Evolutionary conservation across 768 basidiomycete species (phyloP), one percentile per base, ranked within the genome.

Genomic region (Lactarius hengduanensis): DNA sequence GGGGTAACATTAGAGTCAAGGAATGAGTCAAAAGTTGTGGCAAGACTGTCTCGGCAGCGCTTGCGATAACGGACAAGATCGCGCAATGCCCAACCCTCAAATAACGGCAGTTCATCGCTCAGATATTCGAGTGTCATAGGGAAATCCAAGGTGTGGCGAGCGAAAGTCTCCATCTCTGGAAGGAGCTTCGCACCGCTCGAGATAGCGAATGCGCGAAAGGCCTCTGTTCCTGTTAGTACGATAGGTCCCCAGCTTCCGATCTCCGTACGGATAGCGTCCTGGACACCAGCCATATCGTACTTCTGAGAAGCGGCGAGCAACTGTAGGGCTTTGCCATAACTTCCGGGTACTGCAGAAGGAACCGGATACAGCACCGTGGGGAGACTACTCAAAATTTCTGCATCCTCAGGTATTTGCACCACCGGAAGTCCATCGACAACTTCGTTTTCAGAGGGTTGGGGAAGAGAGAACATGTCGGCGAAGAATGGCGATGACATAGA

Each of bases 251-350:
- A 7, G 5, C 30, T 30, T 30, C 30, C 30, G 5, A 30, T 30
- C 5, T 30, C 5, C 0, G 30, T 30, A 30, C 30, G 30, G 30
- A 30, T 30, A 30, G 30, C 30, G 30, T 30, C 30, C 30, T 30
- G 30, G 5, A 30, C 30, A 30, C 30, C 30, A 30, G 30, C 5
- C 30, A 30, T 30, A 30, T 30, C 30, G 30, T 72, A 75, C 62
- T 75, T 75, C 28, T 45, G 16, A 6, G 69, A 70, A 1, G 69
- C 71, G 2, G 63, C 62, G 26, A 72, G 61, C 18, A 70, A 58
- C 28, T 10, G n/a, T 10, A 56, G 4, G 9, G 65, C 41, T n/a
- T n/a, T 32, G 13, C 47, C 41, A 15, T 50, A 30, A 20, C 50
- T 53, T 0, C 2, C 50, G 26, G 38, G 34, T 0, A 30, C 4